These are phyloP conservation scores for Citrus reticulata DNA, from an alignment of 345 rosid genomes.

Conservation along the genomic window DNA sequence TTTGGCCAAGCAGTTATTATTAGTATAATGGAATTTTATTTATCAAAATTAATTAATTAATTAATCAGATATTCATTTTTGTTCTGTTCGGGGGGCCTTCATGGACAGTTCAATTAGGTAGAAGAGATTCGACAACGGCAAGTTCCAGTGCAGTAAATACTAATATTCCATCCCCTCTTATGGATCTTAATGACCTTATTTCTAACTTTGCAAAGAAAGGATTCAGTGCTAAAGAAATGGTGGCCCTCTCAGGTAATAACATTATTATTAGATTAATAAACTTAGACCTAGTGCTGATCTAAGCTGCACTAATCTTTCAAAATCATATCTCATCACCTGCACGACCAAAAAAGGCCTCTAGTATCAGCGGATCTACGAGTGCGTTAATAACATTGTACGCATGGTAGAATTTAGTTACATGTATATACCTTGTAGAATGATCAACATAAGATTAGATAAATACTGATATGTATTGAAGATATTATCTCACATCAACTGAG, in stretches of 20 bases:
- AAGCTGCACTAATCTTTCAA: too few species aligned
- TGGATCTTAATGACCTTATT: slow-evolving; percentile 25
- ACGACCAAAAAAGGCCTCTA: too few species aligned
- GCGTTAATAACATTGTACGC: not conserved
- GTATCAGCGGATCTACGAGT: too few species aligned
- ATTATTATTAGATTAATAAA: not conserved
- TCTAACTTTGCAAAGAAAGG: slow-evolving; percentile 29
- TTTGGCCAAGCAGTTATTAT: too few species aligned
- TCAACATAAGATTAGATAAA: too few species aligned
- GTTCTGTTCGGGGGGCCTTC: slow-evolving; percentile 33
- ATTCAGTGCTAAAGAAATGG: slow-evolving; percentile 25
- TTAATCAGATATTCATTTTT: not conserved
- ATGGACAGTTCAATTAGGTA: slow-evolving; percentile 39
- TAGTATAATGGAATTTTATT: too few species aligned
- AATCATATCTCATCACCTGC: too few species aligned
- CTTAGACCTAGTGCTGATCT: too few species aligned
- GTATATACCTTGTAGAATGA: too few species aligned
- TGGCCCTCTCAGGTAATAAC: slow-evolving; percentile 27
- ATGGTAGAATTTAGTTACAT: too few species aligned
- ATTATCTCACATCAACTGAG: too few species aligned
- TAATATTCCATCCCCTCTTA: slow-evolving; percentile 22
- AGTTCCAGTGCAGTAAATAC: slow-evolving; percentile 21
- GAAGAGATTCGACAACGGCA: slow-evolving; percentile 44
- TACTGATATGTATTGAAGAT: too few species aligned
- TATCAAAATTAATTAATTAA: not conserved